Evolutionary conservation across 257 asterid species (phyloP).

Genomic region (Eustoma russellianum): DNA sequence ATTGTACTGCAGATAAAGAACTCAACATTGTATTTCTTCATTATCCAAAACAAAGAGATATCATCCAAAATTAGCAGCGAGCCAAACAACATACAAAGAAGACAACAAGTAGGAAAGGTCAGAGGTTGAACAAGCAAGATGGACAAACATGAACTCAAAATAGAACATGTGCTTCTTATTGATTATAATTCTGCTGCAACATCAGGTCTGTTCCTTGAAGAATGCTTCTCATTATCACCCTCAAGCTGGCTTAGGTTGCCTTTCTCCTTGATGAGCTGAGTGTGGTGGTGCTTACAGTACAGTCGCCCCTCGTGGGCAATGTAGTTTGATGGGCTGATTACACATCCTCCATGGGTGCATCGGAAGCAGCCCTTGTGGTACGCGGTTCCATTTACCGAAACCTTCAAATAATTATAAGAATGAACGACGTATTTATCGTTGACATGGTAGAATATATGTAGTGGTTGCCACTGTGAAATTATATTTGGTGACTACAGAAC

Average conservation of each 20-base stretch:
- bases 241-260: conserved; percentile 97
- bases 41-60: too few relatives aligned
- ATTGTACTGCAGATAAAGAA: too few relatives aligned
- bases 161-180: too few relatives aligned
- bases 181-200: conserved; percentile 28
- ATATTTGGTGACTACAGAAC: too few relatives aligned
- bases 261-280: conserved; percentile 94
- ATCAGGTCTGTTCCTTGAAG: conserved; percentile 10
- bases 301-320: conserved; percentile 89
- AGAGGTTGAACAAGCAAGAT: background rate
- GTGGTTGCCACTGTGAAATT: too few relatives aligned
- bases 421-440: too few relatives aligned
- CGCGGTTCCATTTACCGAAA: conserved; percentile 71
- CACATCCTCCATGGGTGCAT: conserved; percentile 95
- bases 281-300: conserved; percentile 96
- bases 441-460: too few relatives aligned
- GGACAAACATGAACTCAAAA: too few relatives aligned
- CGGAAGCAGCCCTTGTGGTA: conserved; percentile 93
- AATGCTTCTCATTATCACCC: conserved; percentile 33
- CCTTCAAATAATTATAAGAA: conserved; percentile 29
- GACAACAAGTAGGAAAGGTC: conserved; percentile 6
- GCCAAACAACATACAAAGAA: too few relatives aligned
- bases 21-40: too few relatives aligned
- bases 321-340: conserved; percentile 89
- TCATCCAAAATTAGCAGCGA: too few relatives aligned